A percentile compares a stretch with the other conserved stretches of the same genome.
Evolutionary conservation across 768 basidiomycete species (phyloP).

Genomic region (Phanerochaete sordida): DNA sequence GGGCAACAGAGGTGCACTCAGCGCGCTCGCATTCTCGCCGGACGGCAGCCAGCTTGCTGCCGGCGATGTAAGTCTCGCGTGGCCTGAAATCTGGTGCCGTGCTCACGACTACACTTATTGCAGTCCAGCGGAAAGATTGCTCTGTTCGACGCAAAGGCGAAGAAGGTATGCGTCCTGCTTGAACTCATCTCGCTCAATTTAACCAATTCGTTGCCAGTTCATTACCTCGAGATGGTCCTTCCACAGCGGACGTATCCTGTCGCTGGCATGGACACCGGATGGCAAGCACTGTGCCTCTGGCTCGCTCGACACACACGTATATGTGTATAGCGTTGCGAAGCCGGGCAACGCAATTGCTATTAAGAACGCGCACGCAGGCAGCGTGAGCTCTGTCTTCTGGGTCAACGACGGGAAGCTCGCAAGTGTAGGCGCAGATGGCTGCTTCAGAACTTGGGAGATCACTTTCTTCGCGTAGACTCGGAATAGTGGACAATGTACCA

Average conservation of each 20-base stretch:
- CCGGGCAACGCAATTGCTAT: slow-evolving; percentile 75
- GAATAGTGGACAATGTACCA: neutral
- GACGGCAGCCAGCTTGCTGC: slow-evolving; percentile 73
- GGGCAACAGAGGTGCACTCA: slow-evolving; percentile 67
- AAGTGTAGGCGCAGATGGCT: slow-evolving; percentile 79
- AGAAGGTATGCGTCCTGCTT: slow-evolving; percentile 41
- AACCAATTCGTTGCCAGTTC: slow-evolving; percentile 35
- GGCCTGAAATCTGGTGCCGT: neutral
- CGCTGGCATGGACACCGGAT: slow-evolving; percentile 73
- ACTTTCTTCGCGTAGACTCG: slow-evolving; percentile 31
- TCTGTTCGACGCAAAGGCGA: slow-evolving; percentile 67
- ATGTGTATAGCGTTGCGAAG: slow-evolving; percentile 76
- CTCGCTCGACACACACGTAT: slow-evolving; percentile 90
- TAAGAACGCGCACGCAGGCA: slow-evolving; percentile 84
- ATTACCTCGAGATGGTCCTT: slow-evolving; percentile 80
- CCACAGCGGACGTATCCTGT: slow-evolving; percentile 79
- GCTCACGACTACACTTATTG: neutral
- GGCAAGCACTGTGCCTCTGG: slow-evolving; percentile 80
- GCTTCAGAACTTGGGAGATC: slow-evolving; percentile 71
- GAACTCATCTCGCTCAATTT: neutral
- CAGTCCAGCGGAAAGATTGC: slow-evolving; percentile 82
- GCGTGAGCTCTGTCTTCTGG: slow-evolving; percentile 83
- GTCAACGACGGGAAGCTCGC: slow-evolving; percentile 54
- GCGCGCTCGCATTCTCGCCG: slow-evolving; percentile 74
- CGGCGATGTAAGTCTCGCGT: slow-evolving; percentile 71